Base-by-base conservation (phyloP, 129 eudicot species). In the Gnaphalium uliginosum region DNA sequence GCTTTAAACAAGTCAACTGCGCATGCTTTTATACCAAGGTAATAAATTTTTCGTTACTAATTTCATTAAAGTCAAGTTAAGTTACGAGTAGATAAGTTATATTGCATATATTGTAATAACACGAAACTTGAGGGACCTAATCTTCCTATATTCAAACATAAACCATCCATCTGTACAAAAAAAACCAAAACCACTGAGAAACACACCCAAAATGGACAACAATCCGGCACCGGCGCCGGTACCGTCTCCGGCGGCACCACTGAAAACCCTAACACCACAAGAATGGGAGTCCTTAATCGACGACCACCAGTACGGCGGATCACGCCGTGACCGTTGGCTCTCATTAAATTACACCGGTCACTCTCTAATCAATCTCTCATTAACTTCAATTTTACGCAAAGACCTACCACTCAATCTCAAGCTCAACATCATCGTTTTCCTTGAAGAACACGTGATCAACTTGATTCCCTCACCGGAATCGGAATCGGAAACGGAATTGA, bases 281-380 rank as follows among this genome's bases (percentile, higher is more conserved):
- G 98, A 93, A 78, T 93, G 96, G 96, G 98, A 93, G 14, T 18
- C 86, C 43, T 78, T 93, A 22, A 93, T 93, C 84, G 96, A 90
- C 71, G 98, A 93, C 76, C 83, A 84, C 92, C 92, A 90, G 79
- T 73, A 76, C 78, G 94, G 92, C 26, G 69, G 83, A 71, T 19
- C 72, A 57, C 88, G 86, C 69, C 84, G 73, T 75, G 78, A 77
- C 35, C 81, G 82, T 39, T 86, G 89, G 90, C 76, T 86, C 69
- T 46, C 83, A 29, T 15, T 48, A 14, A 78, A 74, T 75, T 78
- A 85, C 83, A 64, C 88, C 33, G 83, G 80, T 30, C 60, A 76
- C 71, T 67, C 95, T 29, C 87, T 88, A 15, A 65, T 83, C 75
- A 90, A 88, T 74, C 95, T 93, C 74, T 65, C 85, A 58, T 83